Base-by-base conservation (phyloP, 129 eudicot genomes). In the Apium graveolens region DNA sequence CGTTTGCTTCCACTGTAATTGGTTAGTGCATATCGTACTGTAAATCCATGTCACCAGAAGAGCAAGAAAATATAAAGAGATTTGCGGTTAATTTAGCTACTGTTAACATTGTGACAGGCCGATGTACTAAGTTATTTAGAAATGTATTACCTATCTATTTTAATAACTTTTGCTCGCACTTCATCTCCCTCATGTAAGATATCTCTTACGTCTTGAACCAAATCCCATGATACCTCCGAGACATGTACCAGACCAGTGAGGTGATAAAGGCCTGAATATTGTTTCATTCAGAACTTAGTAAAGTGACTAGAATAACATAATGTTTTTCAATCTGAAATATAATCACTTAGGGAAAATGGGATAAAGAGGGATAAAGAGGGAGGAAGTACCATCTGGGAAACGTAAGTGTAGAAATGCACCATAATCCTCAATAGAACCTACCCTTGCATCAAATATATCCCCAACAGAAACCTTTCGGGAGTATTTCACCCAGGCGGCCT, bases 191-290 rank as follows among this genome's bases (percentile, higher is more conserved):
- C 97, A 3, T 82, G 84, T 45, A 96, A 81, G 55, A 92, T 80
- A 73, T 92, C 97, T 79, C 97, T 87, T 71, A 83, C 89, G 49
- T 96, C 97, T 38, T 86, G 97, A 81, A 96, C 97, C 72, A 88
- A 92, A 85, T 96, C 99, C 99, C 99, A 96, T 1, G 99, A 96
- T 62, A 96, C 93, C 82, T 96, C 99, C 13, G 99, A 96, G 41
- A 92, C 88, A 78, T 96, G 97, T 70, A 96, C 92, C 32, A 96
- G 90, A 77, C 99, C 99, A 12, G 97, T 90, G 77, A 96, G 96
- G 78, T 89, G 89, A 87, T 89, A 92, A 62, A 24, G 55, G 41
- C 99, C 97, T 96, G 90, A 81, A 68, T 51, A 45, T 8, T 42
- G 70, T 73, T 74, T 44, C 43, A 75, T 24, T 14, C 49, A 5